These are phyloP conservation scores for Fusarium caatingaense DNA, from an alignment of 2,329 filamentous ascomycete species.

Conservation along the genomic window DNA sequence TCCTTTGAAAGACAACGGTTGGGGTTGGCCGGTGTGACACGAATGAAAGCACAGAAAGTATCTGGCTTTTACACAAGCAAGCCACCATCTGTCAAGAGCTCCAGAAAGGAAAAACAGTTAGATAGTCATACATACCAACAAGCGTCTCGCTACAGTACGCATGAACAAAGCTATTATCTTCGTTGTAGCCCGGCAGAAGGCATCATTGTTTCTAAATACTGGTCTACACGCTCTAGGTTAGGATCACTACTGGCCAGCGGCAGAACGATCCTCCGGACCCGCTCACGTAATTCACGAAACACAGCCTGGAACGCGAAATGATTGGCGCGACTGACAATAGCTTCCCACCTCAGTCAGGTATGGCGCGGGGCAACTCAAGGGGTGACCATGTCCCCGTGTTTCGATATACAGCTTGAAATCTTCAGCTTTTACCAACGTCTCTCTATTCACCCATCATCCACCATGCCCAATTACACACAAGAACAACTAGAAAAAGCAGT, in stretches of 20 bases:
- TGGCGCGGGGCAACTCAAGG: background rate
- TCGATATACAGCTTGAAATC: background rate
- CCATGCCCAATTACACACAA: background rate
- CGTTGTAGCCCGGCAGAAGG: background rate
- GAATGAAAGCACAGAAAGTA: no score
- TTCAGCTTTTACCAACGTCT: background rate
- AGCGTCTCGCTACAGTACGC: fast-evolving
- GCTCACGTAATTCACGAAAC: background rate
- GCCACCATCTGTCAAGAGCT: background rate
- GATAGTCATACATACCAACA: fast-evolving
- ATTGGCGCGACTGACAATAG: background rate
- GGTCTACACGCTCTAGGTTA: background rate
- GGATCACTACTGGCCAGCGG: no score
- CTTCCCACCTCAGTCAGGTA: background rate
- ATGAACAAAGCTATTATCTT: background rate
- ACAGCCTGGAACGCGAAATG: background rate
- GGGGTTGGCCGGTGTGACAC: fast-evolving
- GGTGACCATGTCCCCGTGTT: background rate
- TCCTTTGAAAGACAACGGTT: no score
- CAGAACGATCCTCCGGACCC: no score
- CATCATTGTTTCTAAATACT: background rate
- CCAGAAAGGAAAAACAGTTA: background rate
- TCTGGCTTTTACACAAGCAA: no score
- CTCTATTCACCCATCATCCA: background rate
- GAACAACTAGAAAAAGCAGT: background rate